Evolutionary conservation across 805 yeast genomes (phyloP).

Genomic region (Maudiozyma serrabonitensis): DNA sequence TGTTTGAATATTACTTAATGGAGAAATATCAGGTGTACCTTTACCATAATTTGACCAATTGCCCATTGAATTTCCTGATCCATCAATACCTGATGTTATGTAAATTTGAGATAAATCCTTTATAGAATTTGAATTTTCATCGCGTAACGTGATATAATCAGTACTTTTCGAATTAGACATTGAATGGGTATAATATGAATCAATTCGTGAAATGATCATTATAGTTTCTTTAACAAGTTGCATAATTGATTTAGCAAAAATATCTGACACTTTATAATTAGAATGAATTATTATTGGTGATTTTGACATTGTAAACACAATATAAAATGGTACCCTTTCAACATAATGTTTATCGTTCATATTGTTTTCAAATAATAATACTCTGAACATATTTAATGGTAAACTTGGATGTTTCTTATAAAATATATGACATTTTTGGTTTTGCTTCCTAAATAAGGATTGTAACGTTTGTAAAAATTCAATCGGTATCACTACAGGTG

Average conservation of each 20-base stretch:
- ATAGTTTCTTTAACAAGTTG: slow-evolving; percentile 38
- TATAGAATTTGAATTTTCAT: slow-evolving; percentile 30
- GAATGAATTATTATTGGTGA: slow-evolving; percentile 58
- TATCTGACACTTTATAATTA: slow-evolving; percentile 30
- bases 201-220: background rate
- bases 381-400: slow-evolving; percentile 51
- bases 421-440: slow-evolving; percentile 35
- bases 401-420: slow-evolving; percentile 54
- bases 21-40: slow-evolving; percentile 53
- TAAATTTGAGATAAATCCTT: slow-evolving; percentile 47
- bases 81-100: slow-evolving; percentile 49
- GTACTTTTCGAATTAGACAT: background rate
- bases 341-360: background rate
- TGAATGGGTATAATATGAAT: background rate
- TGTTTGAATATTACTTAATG: slow-evolving; percentile 37
- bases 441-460: background rate
- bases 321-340: slow-evolving; percentile 50
- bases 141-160: slow-evolving; percentile 18
- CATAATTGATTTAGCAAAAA: slow-evolving; percentile 42
- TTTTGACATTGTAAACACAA: slow-evolving; percentile 54
- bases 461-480: background rate
- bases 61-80: slow-evolving; percentile 55
- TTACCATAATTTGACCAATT: slow-evolving; percentile 70
- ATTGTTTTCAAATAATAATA: slow-evolving; percentile 53
- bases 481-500: background rate